Conservation (phyloP, 208 protist species). For the Crithidia bombi region DNA sequence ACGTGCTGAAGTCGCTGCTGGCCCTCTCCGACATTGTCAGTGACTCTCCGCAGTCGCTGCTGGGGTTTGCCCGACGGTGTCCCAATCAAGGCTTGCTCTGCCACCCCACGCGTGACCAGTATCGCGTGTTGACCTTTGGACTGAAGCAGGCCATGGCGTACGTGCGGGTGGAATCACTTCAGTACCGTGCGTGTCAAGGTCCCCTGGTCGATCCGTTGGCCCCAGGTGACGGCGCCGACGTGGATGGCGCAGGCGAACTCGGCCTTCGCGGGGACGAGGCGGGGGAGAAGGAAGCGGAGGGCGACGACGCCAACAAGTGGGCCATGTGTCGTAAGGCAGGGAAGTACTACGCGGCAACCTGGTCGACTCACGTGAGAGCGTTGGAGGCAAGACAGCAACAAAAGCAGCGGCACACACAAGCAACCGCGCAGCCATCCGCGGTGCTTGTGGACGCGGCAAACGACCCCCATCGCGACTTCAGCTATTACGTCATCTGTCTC, state of each 20-base stretch:
- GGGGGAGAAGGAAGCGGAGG: not conserved
- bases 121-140: constrained; percentile 62
- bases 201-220: not conserved
- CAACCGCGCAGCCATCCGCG: not conserved
- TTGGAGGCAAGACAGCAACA: not conserved
- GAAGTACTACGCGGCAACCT: constrained; percentile 26
- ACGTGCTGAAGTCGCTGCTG: constrained; percentile 37
- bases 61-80: constrained; percentile 61
- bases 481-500: constrained; percentile 39
- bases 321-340: constrained; percentile 14
- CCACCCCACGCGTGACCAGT: constrained; percentile 57
- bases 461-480: constrained; percentile 24
- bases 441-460: not conserved
- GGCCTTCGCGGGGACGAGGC: not conserved
- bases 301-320: not conserved
- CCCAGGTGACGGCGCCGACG: not conserved
- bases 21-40: constrained; percentile 62
- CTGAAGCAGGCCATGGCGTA: constrained; percentile 75
- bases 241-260: not conserved
- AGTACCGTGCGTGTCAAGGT: constrained; percentile 22
- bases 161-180: constrained; percentile 49
- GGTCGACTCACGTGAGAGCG: constrained; percentile 9
- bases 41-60: constrained; percentile 40
- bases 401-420: not conserved
- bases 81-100: constrained; percentile 47